Evolutionary conservation across 2,329 filamentous ascomycete genomes (phyloP), one percentile per base, ranked within the genome.

Genomic region (Venturia oleaginea): DNA sequence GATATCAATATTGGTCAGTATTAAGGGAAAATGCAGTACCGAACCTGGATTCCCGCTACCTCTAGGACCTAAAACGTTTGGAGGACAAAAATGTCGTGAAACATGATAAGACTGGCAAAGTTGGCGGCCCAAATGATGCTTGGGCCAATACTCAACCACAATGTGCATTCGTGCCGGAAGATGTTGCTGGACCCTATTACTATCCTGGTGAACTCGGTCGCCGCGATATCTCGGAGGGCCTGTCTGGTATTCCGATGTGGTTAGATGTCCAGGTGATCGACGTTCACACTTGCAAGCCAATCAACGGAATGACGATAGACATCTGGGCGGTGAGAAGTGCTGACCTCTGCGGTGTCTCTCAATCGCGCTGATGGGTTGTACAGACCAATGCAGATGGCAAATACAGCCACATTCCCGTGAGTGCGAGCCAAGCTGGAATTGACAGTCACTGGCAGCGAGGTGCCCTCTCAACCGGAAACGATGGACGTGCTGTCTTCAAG

Each of bases 221-320:
- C 37, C 67, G 74, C 34, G 73, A 84, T 67, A 71, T 84, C 46
- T 76, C 73, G 19, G 80, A 83, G 54, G 72, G 73, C 17, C 76
- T 84, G 69, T 66, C 69, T 8, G 83, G 82, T 61, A 73, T 85
- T 32, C 75, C 77, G 24, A 71, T 84, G 54, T 76, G 77, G 4
- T 71, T 84, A 11, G 81, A 83, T 67, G 76, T 82, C 66, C 82
- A 84, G 70, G 74, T 84, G 64, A 76, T 84, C 61, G 82, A 85
- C 66, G 76, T 81, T 46, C 74, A 78, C 55, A 84, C 81, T 4
- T 84, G 82, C 72, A 72, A 82, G 68, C 78, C 79, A 5, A 76
- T 84, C 1, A 74, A 78, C 1, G 71, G 79, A 61, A 75, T 77
- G 15, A 80, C 76, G 65, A 70, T 83, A 22, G 81, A 84, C 68